Evolutionary conservation across 2,329 filamentous ascomycete species (phyloP).

Genomic region (Colletotrichum spaethianum): DNA sequence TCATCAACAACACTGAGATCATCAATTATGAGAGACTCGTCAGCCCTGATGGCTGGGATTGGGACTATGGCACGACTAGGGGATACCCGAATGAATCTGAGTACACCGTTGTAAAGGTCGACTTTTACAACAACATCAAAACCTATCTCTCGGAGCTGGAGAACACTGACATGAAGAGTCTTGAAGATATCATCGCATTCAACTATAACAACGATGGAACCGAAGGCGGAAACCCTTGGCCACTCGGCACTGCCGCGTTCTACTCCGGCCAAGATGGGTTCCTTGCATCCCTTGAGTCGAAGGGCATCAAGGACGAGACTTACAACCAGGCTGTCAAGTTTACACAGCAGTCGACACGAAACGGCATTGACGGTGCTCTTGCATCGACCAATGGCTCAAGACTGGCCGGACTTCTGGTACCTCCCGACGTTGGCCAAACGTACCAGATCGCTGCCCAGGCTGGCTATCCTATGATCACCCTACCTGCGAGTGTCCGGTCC

Average conservation of each 20-base stretch:
- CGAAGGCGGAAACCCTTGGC: constrained; percentile 75
- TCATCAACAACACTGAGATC: constrained; percentile 80
- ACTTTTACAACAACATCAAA: constrained; percentile 76
- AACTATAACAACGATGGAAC: constrained; percentile 74
- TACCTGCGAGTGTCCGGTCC: constrained; percentile 72
- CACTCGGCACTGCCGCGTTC: constrained; percentile 72
- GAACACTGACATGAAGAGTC: constrained; percentile 71
- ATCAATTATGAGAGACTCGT: constrained; percentile 74
- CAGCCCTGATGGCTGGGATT: constrained; percentile 79
- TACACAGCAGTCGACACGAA: constrained; percentile 70
- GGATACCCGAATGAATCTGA: constrained; percentile 81
- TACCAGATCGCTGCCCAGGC: constrained; percentile 82
- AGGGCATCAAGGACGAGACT: constrained; percentile 73
- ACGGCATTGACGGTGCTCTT: constrained; percentile 80
- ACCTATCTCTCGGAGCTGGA: constrained; percentile 73
- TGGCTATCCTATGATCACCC: constrained; percentile 80
- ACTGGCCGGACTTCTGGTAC: constrained; percentile 77
- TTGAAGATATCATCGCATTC: constrained; percentile 77
- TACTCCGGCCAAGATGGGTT: constrained; percentile 81
- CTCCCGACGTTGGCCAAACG: constrained; percentile 76
- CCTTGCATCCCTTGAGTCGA: constrained; percentile 71
- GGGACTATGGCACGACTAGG: constrained; percentile 74
- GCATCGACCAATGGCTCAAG: constrained; percentile 54
- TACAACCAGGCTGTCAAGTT: constrained; percentile 79
- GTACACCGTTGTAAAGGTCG: constrained; percentile 80